These are phyloP conservation scores for Kodamaea neixiangensis DNA, from an alignment of 805 yeast species.

Conservation along the genomic window DNA sequence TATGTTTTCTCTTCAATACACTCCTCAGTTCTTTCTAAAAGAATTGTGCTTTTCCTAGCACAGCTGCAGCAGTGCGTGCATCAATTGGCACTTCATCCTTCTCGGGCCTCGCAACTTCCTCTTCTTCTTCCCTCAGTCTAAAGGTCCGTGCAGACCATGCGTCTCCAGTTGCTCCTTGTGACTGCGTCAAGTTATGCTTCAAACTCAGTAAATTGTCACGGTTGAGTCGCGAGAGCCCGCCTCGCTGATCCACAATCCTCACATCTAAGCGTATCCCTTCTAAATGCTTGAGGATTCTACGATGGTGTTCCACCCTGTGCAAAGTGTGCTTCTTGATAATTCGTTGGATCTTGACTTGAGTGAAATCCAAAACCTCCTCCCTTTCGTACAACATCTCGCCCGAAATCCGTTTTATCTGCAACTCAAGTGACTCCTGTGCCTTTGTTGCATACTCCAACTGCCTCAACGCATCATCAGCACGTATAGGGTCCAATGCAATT, in stretches of 20 bases:
- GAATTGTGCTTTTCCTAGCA: constrained; percentile 77
- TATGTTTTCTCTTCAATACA: too few relatives aligned
- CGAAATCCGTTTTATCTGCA: constrained; percentile 78
- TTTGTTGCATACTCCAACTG: constrained; percentile 76
- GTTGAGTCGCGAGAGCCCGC: constrained; percentile 83
- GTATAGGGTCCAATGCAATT: constrained; percentile 77
- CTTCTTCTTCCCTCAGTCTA: constrained; percentile 34
- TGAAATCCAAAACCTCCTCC: constrained; percentile 54
- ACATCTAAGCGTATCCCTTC: constrained; percentile 73
- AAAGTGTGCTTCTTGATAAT: constrained; percentile 62
- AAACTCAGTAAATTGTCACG: constrained; percentile 58
- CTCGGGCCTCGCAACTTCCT: constrained; percentile 24
- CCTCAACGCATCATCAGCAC: constrained; percentile 86
- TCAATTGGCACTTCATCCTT: constrained; percentile 45
- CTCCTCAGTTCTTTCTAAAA: constrained; percentile 20
- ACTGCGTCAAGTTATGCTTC: constrained; percentile 43
- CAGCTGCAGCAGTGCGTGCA: constrained; percentile 80
- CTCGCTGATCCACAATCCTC: constrained; percentile 69
- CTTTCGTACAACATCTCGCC: constrained; percentile 82
- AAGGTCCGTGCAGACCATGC: constrained; percentile 47
- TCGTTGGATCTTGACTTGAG: constrained; percentile 56
- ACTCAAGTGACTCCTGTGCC: constrained; percentile 72
- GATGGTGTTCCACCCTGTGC: constrained; percentile 80
- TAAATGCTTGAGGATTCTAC: constrained; percentile 73
- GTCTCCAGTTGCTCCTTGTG: constrained; percentile 44